phyloP scores from a whole-genome alignment of 768 basidiomycete genomes.

The Rickenella mellea region DNA sequence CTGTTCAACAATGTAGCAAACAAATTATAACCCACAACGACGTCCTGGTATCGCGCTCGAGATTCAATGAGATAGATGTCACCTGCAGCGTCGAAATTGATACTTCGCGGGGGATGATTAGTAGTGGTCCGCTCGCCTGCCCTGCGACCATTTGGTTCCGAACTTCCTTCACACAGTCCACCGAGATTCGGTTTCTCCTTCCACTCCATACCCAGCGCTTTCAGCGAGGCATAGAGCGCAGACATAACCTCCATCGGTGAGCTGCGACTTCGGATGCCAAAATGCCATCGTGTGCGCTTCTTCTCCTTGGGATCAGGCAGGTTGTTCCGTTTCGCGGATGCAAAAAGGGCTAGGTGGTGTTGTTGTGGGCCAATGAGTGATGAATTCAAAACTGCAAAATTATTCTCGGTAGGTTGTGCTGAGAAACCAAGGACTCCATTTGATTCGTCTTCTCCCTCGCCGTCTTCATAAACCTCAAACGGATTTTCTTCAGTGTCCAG shows the following conservation, averaged over 20 bases:
- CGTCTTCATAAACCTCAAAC: slow-evolving; percentile 64
- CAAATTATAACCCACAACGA: slow-evolving; percentile 60
- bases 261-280: slow-evolving; percentile 88
- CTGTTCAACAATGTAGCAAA: background rate
- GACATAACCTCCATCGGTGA: slow-evolving; percentile 99
- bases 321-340: slow-evolving; percentile 40
- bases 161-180: slow-evolving; percentile 40
- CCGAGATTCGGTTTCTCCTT: slow-evolving; percentile 79
- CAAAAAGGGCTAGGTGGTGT: slow-evolving; percentile 64
- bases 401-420: slow-evolving; percentile 40
- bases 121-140: slow-evolving; percentile 51
- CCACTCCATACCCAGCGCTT: slow-evolving; percentile 94
- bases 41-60: slow-evolving; percentile 77
- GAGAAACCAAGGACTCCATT: slow-evolving; percentile 44
- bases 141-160: slow-evolving; percentile 44
- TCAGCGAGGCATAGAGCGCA: slow-evolving; percentile 91
- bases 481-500: slow-evolving; percentile 63
- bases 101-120: slow-evolving; percentile 27
- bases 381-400: slow-evolving; percentile 84
- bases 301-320: slow-evolving; percentile 42
- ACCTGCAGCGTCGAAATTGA: slow-evolving; percentile 61
- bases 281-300: slow-evolving; percentile 92
- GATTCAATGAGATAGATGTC: slow-evolving; percentile 92
- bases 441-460: slow-evolving; percentile 45
- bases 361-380: slow-evolving; percentile 61